phyloP scores from a whole-genome alignment of 495 filamentous ascomycete genomes.

The Chaetomidium leptoderma region DNA sequence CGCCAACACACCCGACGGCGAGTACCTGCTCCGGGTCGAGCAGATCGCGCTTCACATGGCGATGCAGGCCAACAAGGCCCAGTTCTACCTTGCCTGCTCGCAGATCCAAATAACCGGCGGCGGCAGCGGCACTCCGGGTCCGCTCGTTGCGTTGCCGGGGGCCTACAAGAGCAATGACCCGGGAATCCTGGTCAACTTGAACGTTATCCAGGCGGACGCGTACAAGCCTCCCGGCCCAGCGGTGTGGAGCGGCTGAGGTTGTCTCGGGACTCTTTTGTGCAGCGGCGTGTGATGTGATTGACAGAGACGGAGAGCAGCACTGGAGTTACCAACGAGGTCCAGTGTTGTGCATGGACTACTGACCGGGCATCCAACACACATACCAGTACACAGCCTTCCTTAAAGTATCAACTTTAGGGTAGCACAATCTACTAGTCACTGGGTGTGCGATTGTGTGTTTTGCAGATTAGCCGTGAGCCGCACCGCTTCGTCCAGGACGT shows the following conservation, averaged over 20 bases:
- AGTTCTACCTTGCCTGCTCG: constrained; percentile 53
- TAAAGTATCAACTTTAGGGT: too few species aligned
- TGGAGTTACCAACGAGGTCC: too few species aligned
- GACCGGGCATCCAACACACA: too few species aligned
- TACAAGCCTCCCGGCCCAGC: constrained; percentile 45
- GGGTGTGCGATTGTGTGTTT: too few species aligned
- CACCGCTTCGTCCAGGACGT: too few species aligned
- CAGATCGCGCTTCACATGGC: constrained; percentile 52
- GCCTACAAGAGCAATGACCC: constrained; percentile 49
- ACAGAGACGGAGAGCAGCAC: neutral
- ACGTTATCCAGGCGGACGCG: constrained; percentile 30
- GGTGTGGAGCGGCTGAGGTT: constrained; percentile 36
- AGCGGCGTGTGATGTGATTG: too few species aligned
- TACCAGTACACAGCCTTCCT: too few species aligned
- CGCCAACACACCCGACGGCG: constrained; percentile 39
- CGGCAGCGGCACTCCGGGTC: constrained; percentile 43
- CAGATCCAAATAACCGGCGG: constrained; percentile 53
- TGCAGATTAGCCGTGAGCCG: too few species aligned
- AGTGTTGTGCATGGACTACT: too few species aligned
- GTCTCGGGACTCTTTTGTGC: too few species aligned
- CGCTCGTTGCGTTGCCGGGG: constrained; percentile 48
- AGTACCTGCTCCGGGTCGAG: constrained; percentile 57
- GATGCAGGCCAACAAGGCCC: constrained; percentile 39
- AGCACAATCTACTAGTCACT: too few species aligned
- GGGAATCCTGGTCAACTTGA: constrained; percentile 44